These are phyloP conservation scores for Phylloporus sp. DNA, from an alignment of 768 basidiomycete genomes.

Conservation along the genomic window DNA sequence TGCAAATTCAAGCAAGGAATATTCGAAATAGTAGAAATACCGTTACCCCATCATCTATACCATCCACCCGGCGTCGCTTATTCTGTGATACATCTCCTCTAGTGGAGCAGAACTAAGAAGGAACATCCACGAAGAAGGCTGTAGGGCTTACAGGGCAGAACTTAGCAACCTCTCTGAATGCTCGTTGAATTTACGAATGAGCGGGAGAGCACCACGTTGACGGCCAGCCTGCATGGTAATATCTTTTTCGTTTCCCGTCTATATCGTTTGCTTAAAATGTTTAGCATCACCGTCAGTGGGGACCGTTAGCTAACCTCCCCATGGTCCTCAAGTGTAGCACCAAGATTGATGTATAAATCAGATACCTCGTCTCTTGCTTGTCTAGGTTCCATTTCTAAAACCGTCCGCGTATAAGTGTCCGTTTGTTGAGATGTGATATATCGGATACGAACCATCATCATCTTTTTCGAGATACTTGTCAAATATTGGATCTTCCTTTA, in stretches of 20 bases:
- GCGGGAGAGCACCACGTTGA: constrained; percentile 80
- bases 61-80: constrained; percentile 57
- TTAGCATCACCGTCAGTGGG: background rate
- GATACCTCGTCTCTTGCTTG: constrained; percentile 61
- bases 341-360: constrained; percentile 79
- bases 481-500: constrained; percentile 89
- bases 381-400: constrained; percentile 72
- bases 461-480: constrained; percentile 96
- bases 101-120: background rate
- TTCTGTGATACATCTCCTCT: constrained; percentile 55
- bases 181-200: constrained; percentile 97
- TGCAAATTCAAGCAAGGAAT: background rate
- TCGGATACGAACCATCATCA: constrained; percentile 70
- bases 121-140: constrained; percentile 2
- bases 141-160: constrained; percentile 59
- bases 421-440: background rate
- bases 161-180: constrained; percentile 89
- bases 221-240: constrained; percentile 94
- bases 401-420: background rate
- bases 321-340: constrained; percentile 89
- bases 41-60: constrained; percentile 41
- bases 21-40: background rate
- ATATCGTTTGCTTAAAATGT: background rate
- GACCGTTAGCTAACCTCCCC: constrained; percentile 57
- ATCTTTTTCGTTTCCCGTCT: constrained; percentile 90